phyloP scores from a whole-genome alignment of 768 basidiomycete species.

The Astraeus odoratus region DNA sequence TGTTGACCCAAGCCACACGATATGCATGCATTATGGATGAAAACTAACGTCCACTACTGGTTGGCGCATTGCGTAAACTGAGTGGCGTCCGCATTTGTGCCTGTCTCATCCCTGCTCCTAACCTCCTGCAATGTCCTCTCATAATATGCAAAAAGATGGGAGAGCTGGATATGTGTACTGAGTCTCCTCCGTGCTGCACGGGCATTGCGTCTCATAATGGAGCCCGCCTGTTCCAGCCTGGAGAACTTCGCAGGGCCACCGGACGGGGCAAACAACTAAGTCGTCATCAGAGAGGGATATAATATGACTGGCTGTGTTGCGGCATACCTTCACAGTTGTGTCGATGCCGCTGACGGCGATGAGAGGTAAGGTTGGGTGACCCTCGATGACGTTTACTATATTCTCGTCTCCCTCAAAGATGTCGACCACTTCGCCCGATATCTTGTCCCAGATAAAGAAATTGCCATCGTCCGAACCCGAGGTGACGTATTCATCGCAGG shows the following conservation, averaged over 20 bases:
- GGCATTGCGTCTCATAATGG: constrained; percentile 52
- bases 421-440: constrained; percentile 53
- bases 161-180: constrained; percentile 17
- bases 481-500: constrained; percentile 65
- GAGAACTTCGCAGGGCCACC: constrained; percentile 45
- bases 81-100: constrained; percentile 19
- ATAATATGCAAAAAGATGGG: constrained; percentile 26
- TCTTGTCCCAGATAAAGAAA: constrained; percentile 83
- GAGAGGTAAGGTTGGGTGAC: constrained; percentile 70
- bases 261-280: constrained; percentile 61
- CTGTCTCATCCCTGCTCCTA: constrained; percentile 17
- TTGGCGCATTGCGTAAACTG: constrained; percentile 23
- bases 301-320: background rate
- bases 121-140: constrained; percentile 17
- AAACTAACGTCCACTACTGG: constrained; percentile 19
- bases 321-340: constrained; percentile 66
- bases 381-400: constrained; percentile 84
- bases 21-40: background rate
- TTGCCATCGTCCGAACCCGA: constrained; percentile 87
- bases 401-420: constrained; percentile 79
- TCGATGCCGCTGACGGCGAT: constrained; percentile 89
- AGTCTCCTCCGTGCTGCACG: constrained; percentile 24
- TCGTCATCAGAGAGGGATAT: background rate
- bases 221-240: constrained; percentile 41
- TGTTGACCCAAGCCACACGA: constrained; percentile 15